Evolutionary conservation across 2,329 filamentous ascomycete species (phyloP).

Genomic region (Fusarium kyushuense): DNA sequence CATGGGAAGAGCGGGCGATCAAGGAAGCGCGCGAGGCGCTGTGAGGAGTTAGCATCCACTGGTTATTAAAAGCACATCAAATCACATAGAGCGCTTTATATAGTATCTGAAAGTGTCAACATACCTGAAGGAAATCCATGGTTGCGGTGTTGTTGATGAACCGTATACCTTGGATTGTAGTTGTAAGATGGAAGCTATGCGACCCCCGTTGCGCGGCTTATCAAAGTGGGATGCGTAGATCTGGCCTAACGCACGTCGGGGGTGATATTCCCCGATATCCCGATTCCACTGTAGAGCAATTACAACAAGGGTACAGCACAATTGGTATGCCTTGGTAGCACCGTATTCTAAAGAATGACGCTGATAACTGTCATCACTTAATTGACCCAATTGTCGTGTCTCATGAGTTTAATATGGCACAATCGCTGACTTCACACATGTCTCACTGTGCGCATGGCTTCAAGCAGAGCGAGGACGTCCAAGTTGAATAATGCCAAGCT

Average conservation of each 20-base stretch:
- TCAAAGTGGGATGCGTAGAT: constrained; percentile 40
- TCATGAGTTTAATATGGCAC: background rate
- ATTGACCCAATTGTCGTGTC: background rate
- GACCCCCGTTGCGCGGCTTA: constrained; percentile 23
- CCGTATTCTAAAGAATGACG: background rate
- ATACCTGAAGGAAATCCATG: constrained; percentile 63
- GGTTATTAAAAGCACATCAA: background rate
- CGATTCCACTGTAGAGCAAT: constrained; percentile 20
- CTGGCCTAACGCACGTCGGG: constrained; percentile 41
- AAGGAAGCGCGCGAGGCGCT: constrained; percentile 84
- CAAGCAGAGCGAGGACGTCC: constrained; percentile 25
- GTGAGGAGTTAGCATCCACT: constrained; percentile 31
- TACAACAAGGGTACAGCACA: constrained; percentile 1
- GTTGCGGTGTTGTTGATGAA: constrained; percentile 44
- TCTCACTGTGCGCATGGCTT: constrained; percentile 18
- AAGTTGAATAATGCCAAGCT: constrained; percentile 46
- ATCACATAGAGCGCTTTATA: background rate
- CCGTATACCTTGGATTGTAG: constrained; percentile 40
- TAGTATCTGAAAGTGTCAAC: constrained; percentile 9
- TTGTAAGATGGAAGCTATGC: constrained; percentile 40
- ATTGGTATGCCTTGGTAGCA: background rate
- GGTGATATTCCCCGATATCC: constrained; percentile 39
- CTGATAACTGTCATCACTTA: background rate
- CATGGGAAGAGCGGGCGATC: constrained; percentile 95
- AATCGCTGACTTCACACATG: constrained; percentile 6